Conservation (phyloP, 1,284 basidiomycete species). For the Pterulicium gracile region DNA sequence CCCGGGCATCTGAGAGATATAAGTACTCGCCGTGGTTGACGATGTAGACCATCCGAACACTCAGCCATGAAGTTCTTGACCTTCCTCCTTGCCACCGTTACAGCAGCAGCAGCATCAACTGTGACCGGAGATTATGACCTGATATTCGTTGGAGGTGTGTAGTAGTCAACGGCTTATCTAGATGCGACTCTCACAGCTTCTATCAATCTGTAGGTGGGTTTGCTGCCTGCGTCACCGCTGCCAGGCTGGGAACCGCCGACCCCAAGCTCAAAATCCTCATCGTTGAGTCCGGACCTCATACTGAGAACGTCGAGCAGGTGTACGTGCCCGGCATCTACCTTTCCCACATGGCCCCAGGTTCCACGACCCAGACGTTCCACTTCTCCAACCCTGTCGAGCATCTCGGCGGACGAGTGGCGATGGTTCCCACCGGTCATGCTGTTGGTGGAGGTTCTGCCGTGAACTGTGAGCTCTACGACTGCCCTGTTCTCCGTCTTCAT, state of each 20-base stretch:
- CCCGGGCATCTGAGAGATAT: too few species aligned
- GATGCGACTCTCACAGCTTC: too few species aligned
- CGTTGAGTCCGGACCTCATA: slow-evolving; percentile 1
- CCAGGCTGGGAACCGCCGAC: not conserved
- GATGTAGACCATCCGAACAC: too few species aligned
- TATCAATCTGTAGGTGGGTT: not conserved
- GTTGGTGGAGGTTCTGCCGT: slow-evolving; percentile 51
- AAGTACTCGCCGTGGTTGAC: too few species aligned
- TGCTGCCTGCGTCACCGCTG: not conserved
- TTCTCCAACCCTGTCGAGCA: not conserved
- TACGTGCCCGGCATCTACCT: not conserved
- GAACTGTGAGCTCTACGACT: slow-evolving; percentile 47
- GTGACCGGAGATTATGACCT: not conserved
- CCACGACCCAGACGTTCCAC: not conserved
- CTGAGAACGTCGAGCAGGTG: not conserved
- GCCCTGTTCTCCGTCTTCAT: too few species aligned
- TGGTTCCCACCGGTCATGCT: slow-evolving; percentile 33
- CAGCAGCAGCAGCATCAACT: too few species aligned
- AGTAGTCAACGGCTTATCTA: not conserved
- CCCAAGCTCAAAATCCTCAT: slow-evolving; percentile 4
- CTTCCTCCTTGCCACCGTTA: too few species aligned
- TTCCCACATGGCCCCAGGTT: not conserved
- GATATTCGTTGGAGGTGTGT: slow-evolving; percentile 2
- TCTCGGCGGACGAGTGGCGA: slow-evolving; percentile 23
- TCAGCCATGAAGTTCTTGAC: too few species aligned